Evolutionary conservation across 306 rosid species (phyloP).

Genomic region (Cercis canadensis): DNA sequence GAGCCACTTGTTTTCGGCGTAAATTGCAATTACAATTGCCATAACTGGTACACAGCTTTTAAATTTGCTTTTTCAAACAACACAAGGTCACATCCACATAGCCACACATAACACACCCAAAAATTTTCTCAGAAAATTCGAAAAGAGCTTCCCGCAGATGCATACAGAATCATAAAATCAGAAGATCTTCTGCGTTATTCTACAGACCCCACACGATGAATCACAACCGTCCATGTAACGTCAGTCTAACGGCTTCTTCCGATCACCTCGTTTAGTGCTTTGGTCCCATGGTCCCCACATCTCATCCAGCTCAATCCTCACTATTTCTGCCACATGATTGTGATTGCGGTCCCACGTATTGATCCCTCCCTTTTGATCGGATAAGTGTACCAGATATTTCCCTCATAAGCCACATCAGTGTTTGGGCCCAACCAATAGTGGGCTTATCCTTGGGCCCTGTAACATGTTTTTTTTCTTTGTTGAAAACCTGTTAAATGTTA

Average conservation of each 20-base stretch:
- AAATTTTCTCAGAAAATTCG: constrained; percentile 30
- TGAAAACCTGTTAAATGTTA: no score
- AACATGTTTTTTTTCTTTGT: no score
- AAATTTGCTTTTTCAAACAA: constrained; percentile 29
- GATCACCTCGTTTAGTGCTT: constrained; percentile 37
- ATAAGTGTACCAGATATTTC: no score
- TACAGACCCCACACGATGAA: constrained; percentile 25
- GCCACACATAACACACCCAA: constrained; percentile 1
- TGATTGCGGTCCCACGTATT: constrained; percentile 45
- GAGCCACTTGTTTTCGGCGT: no score
- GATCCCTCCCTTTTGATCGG: neutral
- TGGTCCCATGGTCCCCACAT: constrained; percentile 46
- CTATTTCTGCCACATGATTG: constrained; percentile 42
- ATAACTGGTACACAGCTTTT: neutral
- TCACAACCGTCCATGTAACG: constrained; percentile 55
- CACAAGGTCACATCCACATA: constrained; percentile 28
- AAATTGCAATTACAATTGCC: no score
- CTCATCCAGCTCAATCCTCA: constrained; percentile 45
- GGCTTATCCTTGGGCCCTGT: no score
- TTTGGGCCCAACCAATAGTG: neutral
- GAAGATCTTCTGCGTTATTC: constrained; percentile 54
- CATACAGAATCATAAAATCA: constrained; percentile 32
- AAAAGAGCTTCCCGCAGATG: constrained; percentile 31
- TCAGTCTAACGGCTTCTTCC: constrained; percentile 43
- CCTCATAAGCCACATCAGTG: neutral